Conservation (phyloP, 1,284 basidiomycete species). For the Cystobasidium sp. region DNA sequence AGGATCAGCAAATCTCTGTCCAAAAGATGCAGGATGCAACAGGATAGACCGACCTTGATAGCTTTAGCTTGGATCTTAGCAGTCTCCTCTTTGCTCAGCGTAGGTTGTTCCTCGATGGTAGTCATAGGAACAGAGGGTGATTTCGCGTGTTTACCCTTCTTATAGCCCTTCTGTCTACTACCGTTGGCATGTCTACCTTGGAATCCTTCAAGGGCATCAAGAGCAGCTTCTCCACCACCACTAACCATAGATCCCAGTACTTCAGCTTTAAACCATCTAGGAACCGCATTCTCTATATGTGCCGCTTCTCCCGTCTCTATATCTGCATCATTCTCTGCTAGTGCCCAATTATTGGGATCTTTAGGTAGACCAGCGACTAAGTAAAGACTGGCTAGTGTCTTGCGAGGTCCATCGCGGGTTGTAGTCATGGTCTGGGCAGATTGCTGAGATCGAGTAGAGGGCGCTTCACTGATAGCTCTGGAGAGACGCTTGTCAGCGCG, state of each 20-base stretch:
- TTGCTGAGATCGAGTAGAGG: constrained; percentile 5
- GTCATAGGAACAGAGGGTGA: constrained; percentile 62
- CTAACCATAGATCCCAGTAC: constrained; percentile 85
- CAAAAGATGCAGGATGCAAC: constrained; percentile 44
- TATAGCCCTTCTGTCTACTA: constrained; percentile 61
- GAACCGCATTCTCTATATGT: constrained; percentile 83
- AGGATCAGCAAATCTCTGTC: neutral
- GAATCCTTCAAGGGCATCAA: constrained; percentile 41
- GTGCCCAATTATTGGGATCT: constrained; percentile 70
- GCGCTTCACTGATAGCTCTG: constrained; percentile 19
- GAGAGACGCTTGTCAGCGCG: constrained; percentile 7
- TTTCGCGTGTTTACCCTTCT: constrained; percentile 58
- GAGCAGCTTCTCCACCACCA: constrained; percentile 66
- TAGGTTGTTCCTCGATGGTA: constrained; percentile 52
- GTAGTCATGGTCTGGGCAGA: neutral
- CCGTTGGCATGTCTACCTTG: constrained; percentile 40
- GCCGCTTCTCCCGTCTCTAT: constrained; percentile 61
- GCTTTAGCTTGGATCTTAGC: constrained; percentile 86
- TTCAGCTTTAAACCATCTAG: constrained; percentile 91
- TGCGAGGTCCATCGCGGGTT: constrained; percentile 15
- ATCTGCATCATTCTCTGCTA: constrained; percentile 80
- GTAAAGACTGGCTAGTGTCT: constrained; percentile 60
- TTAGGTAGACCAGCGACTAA: constrained; percentile 61
- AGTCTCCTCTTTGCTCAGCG: constrained; percentile 75
- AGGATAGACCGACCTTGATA: constrained; percentile 68